Base-by-base conservation (phyloP, 345 rosid species). In the Psidium friedrichsthalianum region DNA sequence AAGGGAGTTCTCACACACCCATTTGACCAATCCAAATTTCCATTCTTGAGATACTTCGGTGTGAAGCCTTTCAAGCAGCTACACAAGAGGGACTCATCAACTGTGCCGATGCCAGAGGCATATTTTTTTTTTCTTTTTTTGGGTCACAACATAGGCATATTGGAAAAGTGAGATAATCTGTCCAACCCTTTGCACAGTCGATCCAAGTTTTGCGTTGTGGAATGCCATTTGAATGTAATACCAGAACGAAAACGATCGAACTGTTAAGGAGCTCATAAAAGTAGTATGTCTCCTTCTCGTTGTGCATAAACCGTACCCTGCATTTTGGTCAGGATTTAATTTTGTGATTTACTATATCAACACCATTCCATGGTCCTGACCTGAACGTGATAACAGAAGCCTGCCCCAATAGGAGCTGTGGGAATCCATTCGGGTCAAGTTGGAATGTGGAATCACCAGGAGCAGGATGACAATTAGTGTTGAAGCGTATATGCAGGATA, bases 31-130 rank as follows among this genome's bases (percentile, higher is more conserved):
- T 88, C 88, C 6, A 83, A 42, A 25, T 58, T 12, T 25, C 86
- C 95, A 92, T 2, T 91, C 86, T 40, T 86, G 29, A 6, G 29
- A n/a, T 84, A 87, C 54, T 27, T 89, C 0, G 92, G 93, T 24
- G 83, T 83, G 49, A 91, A 91, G 21, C 96, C 95, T 76, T 82
- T 85, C 87, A 91, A 49, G 84, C 94, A 93, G n/a, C 74, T 51
- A 29, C 93, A 93, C 24, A 56, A 53, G 2, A 90, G 88, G 11
- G 82, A 86, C 5, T 84, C 86, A 74, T 86, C 83, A 11, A 89
- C 56, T 6, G 87, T 82, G 42, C 93, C 90, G 5, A 76, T 74
- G 9, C 93, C 94, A 42, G 44, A 42, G 44, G 44, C 44, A 42
- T 5, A 4, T 42, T 42, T 4, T 42, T 42, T 42, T 42, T 6